Conservation (phyloP, 495 filamentous ascomycete species). For the Friedmanniomyces endolithicus region DNA sequence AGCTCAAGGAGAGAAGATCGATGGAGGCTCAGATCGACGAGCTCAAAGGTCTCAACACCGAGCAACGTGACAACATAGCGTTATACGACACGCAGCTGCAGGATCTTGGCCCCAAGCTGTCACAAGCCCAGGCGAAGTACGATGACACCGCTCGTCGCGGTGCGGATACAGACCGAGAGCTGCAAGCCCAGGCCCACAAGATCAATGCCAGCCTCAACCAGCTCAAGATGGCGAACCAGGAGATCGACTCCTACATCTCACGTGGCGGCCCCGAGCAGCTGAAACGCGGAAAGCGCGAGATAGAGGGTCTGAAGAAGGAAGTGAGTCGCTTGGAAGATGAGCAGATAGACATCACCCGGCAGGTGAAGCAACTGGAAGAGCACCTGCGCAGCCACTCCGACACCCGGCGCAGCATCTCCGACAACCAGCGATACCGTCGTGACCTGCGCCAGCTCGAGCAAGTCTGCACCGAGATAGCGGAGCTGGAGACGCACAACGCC, state of each 20-base stretch:
- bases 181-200: slow-evolving; percentile 58
- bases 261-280: slow-evolving; percentile 64
- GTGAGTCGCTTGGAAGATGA: slow-evolving; percentile 55
- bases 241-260: slow-evolving; percentile 70
- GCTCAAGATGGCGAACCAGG: slow-evolving; percentile 57
- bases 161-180: slow-evolving; percentile 56
- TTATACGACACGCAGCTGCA: slow-evolving; percentile 58
- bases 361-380: slow-evolving; percentile 66
- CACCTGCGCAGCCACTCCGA: slow-evolving; percentile 64
- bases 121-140: slow-evolving; percentile 57
- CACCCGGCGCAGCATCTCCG: slow-evolving; percentile 67
- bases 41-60: slow-evolving; percentile 49
- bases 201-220: slow-evolving; percentile 62
- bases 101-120: slow-evolving; percentile 55
- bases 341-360: slow-evolving; percentile 48
- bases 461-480: slow-evolving; percentile 55
- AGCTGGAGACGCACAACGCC: slow-evolving; percentile 69
- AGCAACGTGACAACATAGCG: slow-evolving; percentile 55
- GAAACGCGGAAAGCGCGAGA: slow-evolving; percentile 52
- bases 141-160: slow-evolving; percentile 64
- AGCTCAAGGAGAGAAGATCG: slow-evolving; percentile 64
- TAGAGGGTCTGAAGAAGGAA: slow-evolving; percentile 52
- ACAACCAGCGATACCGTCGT: slow-evolving; percentile 76
- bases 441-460: slow-evolving; percentile 52
- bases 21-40: slow-evolving; percentile 58